Conservation (phyloP, 2,329 filamentous ascomycete species). For the Fusarium begoniae region DNA sequence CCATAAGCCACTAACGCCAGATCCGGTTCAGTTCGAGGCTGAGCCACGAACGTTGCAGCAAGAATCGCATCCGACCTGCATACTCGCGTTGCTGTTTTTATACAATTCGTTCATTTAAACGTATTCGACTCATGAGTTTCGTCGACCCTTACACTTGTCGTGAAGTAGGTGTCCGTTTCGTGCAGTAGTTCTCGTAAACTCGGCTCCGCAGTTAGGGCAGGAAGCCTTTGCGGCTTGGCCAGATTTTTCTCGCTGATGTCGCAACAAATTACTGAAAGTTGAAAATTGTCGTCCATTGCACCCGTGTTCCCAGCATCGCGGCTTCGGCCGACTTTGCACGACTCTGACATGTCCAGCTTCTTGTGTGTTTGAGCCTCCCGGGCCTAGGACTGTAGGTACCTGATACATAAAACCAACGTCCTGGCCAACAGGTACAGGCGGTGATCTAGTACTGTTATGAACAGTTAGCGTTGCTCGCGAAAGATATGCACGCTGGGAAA, state of each 20-base stretch:
- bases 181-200: slow-evolving; percentile 89
- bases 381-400: slow-evolving; percentile 50
- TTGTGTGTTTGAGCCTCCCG: slow-evolving; percentile 47
- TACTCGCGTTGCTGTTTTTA: slow-evolving; percentile 13
- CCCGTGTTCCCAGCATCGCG: slow-evolving; percentile 96
- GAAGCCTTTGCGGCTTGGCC: slow-evolving; percentile 88
- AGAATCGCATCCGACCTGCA: slow-evolving; percentile 19
- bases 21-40: slow-evolving; percentile 33
- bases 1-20: slow-evolving; percentile 20
- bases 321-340: slow-evolving; percentile 84
- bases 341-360: slow-evolving; percentile 68
- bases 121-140: slow-evolving; percentile 38
- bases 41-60: slow-evolving; percentile 33
- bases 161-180: slow-evolving; percentile 86
- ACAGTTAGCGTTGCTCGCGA: slow-evolving; percentile 27
- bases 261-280: slow-evolving; percentile 92
- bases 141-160: slow-evolving; percentile 86
- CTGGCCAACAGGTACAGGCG: slow-evolving; percentile 50
- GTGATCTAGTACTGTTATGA: slow-evolving; percentile 49
- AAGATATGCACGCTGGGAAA: slow-evolving; percentile 26
- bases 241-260: slow-evolving; percentile 94
- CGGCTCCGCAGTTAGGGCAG: slow-evolving; percentile 90
- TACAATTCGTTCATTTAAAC: slow-evolving; percentile 10
- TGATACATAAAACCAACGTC: slow-evolving; percentile 57
- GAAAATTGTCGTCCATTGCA: slow-evolving; percentile 97